Evolutionary conservation across 2,329 filamentous ascomycete genomes (phyloP), one percentile per base, ranked within the genome.

Genomic region (Davidsoniella neocaledoniae): DNA sequence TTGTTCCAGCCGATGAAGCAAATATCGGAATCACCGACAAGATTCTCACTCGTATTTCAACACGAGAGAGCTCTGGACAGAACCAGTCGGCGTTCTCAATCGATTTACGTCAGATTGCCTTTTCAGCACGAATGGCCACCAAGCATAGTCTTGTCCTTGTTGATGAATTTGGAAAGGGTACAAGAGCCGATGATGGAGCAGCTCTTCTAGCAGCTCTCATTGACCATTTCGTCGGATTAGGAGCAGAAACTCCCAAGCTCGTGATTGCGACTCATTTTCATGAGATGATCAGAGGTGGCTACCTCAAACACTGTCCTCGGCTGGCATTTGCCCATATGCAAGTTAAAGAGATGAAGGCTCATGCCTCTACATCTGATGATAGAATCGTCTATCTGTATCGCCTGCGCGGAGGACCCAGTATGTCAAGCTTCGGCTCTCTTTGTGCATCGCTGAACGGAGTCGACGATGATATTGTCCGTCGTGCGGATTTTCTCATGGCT

Each of bases 371-470:
- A 4, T 58, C 66, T 2, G 73, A 80, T 23, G 72, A 83, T 1
- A 78, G 84, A 55, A 71, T 87, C 26, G 79, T 74, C 0, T 86
- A 83, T 58, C 72, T 94, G 1, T 94, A 90, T 62, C 81, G 77
- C 25, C 65, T 82, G n/a, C 59, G 64, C 3, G 57, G 68, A 2
- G 88, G 88, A 0, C 73, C 80, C 50, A 90, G 81, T 57, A 77
- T 69, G 6, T 82, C 83, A 12, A 95, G 87, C 59, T 93, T 94
- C 58, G 91, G 91, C 0, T 84, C 80, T 25, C 74, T 76, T 63
- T 96, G 91, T 60, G 91, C 91, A 25, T 79, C 79, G 3, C 75
- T 94, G 62, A 95, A 94, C 58, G 88, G 88, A 1, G 78, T 98
- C 12, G 80, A 86, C 26, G 59, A 65, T 16, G 70, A 73, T 4